These are phyloP conservation scores for Condylostoma magnum DNA, from an alignment of 169 alveolate species.

Conservation along the genomic window DNA sequence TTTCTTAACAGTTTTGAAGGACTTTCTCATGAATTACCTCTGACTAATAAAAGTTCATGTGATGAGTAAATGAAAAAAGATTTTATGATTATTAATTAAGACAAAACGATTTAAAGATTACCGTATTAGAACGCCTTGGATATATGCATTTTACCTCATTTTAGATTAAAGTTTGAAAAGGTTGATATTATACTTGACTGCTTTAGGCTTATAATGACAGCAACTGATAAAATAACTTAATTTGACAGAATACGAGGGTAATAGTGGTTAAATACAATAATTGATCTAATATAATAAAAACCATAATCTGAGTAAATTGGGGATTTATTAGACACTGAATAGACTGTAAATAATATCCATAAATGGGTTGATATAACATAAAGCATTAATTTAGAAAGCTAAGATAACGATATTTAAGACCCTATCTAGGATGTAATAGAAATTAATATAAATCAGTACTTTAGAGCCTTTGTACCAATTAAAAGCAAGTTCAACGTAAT, in stretches of 20 bases:
- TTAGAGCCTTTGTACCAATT: constrained; percentile 19
- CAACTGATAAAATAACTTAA: not conserved
- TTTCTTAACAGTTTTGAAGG: constrained; percentile 26
- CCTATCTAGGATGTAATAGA: not conserved
- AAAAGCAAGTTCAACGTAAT: not conserved
- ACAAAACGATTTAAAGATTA: not conserved
- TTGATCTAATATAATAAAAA: too few relatives aligned
- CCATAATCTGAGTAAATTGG: too few relatives aligned
- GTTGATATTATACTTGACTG: not conserved
- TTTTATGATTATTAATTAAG: not conserved
- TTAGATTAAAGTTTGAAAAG: not conserved
- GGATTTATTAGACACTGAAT: too few relatives aligned
- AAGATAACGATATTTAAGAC: constrained; percentile 1
- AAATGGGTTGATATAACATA: not conserved
- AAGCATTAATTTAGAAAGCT: not conserved
- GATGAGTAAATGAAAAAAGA: not conserved
- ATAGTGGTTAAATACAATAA: constrained; percentile 11
- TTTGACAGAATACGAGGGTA: not conserved
- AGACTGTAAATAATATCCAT: not conserved
- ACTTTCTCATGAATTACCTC: constrained; percentile 16
- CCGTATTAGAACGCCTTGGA: not conserved
- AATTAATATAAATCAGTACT: not conserved
- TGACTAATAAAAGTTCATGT: not conserved
- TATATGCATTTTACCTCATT: constrained; percentile 19
- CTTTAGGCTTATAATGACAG: constrained; percentile 6